phyloP scores from a whole-genome alignment of 495 filamentous ascomycete species.

The Melanomma pulvis-pyrius region DNA sequence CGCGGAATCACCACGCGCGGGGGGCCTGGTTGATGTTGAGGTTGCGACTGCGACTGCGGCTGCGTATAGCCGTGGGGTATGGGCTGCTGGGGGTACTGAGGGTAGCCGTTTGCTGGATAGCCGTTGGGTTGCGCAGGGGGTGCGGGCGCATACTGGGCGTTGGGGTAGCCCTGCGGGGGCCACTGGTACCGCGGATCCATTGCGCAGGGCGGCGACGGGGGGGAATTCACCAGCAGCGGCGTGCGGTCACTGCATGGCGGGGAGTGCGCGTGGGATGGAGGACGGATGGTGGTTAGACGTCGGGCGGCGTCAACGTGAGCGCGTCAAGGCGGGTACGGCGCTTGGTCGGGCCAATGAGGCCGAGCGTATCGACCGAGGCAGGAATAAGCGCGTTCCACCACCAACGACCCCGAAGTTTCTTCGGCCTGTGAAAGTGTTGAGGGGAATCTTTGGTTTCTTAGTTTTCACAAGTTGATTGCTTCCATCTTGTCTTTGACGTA shows the following conservation, averaged over 20 bases:
- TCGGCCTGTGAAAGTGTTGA: neutral
- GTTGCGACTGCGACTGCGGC: conserved; percentile 5
- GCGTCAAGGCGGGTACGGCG: conserved; percentile 10
- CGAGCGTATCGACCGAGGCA: conserved; percentile 8
- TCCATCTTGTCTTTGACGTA: too few species aligned
- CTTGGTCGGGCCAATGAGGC: conserved; percentile 9
- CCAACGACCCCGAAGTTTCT: neutral
- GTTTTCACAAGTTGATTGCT: too few species aligned
- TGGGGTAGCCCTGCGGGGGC: conserved; percentile 25
- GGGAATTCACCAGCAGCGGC: neutral
- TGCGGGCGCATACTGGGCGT: conserved; percentile 25
- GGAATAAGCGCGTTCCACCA: neutral
- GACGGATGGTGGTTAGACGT: neutral
- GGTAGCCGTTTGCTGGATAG: conserved; percentile 25
- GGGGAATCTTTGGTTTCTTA: neutral
- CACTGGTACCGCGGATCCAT: conserved; percentile 37
- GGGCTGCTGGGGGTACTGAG: conserved; percentile 22
- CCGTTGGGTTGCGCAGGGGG: conserved; percentile 19
- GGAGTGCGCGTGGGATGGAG: neutral
- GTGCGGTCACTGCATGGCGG: conserved; percentile 5
- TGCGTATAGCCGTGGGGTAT: conserved; percentile 19
- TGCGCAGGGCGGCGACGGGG: neutral
- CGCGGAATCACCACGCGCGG: conserved; percentile 33
- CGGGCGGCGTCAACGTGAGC: conserved; percentile 13
- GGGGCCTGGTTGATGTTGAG: neutral